Conservation (phyloP, 345 rosid genomes). For the Clausena lansium region DNA sequence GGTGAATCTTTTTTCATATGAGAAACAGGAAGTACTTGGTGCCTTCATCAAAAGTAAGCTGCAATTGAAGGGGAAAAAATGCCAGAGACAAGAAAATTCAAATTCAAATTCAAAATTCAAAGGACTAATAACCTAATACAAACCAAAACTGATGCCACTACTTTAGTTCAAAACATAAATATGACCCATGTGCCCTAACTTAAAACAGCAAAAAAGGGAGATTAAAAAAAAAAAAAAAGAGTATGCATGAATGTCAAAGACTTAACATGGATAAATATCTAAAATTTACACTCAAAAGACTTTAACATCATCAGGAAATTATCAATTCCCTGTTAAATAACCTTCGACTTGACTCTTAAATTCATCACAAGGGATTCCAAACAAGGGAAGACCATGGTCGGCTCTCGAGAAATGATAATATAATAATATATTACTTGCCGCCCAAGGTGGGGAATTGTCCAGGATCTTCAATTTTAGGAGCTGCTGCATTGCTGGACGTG, state of each 20-base stretch:
- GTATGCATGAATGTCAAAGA: conserved; percentile 22
- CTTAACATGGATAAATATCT: conserved; percentile 32
- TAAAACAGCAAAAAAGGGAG: neutral
- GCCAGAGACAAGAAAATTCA: neutral
- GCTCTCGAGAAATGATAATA: neutral
- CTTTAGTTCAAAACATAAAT: conserved; percentile 19
- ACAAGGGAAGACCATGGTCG: conserved; percentile 4
- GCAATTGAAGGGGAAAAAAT: neutral
- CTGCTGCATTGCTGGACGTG: conserved; percentile 33
- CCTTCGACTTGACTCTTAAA: conserved; percentile 15
- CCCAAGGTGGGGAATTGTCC: conserved; percentile 93
- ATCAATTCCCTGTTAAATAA: conserved; percentile 28
- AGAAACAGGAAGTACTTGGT: no score
- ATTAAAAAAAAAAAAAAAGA: neutral
- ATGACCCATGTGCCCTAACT: conserved; percentile 26
- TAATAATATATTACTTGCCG: conserved; percentile 56
- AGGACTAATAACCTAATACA: conserved; percentile 12
- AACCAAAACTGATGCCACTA: conserved; percentile 43
- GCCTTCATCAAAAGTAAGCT: no score
- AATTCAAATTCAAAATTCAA: neutral
- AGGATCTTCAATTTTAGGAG: conserved; percentile 74
- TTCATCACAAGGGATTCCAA: conserved; percentile 23
- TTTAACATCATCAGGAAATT: conserved; percentile 25
- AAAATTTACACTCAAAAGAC: conserved; percentile 46
- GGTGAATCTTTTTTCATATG: no score